Evolutionary conservation across 768 basidiomycete species (phyloP).

Genomic region (Hydnomerulius pinastri): DNA sequence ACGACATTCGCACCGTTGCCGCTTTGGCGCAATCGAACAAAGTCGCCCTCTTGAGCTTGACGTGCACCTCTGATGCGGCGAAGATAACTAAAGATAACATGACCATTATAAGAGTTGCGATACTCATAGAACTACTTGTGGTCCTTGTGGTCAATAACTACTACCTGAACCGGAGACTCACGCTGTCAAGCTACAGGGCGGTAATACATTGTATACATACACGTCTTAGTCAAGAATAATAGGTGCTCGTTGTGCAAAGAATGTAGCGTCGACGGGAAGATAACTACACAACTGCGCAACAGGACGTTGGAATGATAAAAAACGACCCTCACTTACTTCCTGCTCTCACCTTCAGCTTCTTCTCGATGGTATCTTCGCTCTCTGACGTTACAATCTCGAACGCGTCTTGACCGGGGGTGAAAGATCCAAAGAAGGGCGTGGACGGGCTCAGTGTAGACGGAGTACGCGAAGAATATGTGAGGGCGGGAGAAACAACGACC

Average conservation of each 20-base stretch:
- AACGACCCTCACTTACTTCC: slow-evolving; percentile 13
- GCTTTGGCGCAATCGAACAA: too few species aligned
- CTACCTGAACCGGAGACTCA: background rate
- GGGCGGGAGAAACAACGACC: slow-evolving; percentile 61
- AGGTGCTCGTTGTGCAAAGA: background rate
- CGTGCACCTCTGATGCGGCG: too few species aligned
- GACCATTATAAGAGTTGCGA: too few species aligned
- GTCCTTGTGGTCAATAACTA: too few species aligned
- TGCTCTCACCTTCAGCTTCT: slow-evolving; percentile 23
- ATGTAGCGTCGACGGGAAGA: background rate
- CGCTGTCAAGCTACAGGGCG: background rate
- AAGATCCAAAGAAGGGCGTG: slow-evolving; percentile 70
- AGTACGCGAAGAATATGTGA: slow-evolving; percentile 67
- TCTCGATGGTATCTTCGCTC: slow-evolving; percentile 23
- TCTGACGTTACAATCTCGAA: slow-evolving; percentile 30
- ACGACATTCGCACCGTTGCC: too few species aligned
- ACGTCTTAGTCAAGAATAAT: background rate
- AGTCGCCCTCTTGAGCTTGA: too few species aligned
- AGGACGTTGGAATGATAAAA: background rate
- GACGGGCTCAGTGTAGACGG: slow-evolving; percentile 70
- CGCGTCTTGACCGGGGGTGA: slow-evolving; percentile 34
- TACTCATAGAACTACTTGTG: too few species aligned
- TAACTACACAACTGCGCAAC: background rate
- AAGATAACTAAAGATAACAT: too few species aligned
- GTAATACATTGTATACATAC: background rate